A percentile compares a stretch with the other conserved stretches of the same genome.
Evolutionary conservation across 108 stramenopile genomes (phyloP).

Genomic region (Licmophora abbreviata): DNA sequence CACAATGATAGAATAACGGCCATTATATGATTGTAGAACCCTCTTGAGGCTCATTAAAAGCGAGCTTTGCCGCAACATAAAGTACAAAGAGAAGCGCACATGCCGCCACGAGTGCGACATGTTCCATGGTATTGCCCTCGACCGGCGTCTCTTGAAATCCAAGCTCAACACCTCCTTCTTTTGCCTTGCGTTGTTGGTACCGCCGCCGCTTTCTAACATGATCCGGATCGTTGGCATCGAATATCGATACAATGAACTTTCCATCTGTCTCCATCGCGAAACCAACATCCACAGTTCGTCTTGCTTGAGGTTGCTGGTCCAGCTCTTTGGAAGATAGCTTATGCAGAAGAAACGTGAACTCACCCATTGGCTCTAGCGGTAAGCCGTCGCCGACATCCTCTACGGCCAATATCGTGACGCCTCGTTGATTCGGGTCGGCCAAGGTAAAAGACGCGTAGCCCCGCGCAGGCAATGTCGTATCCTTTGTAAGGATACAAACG

Average conservation of each 20-base stretch:
- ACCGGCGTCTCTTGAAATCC: not conserved
- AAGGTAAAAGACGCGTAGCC: conserved; percentile 54
- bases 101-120: conserved; percentile 14
- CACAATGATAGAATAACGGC: not conserved
- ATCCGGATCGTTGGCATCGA: conserved; percentile 70
- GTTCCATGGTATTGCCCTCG: conserved; percentile 16
- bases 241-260: conserved; percentile 61
- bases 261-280: conserved; percentile 60
- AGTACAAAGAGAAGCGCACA: conserved; percentile 16
- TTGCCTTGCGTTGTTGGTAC: conserved; percentile 26
- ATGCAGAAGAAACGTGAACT: conserved; percentile 67
- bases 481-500: conserved; percentile 48
- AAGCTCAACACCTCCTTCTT: conserved; percentile 1
- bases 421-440: conserved; percentile 44
- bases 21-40: conserved; percentile 2
- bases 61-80: conserved; percentile 29
- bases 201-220: conserved; percentile 46
- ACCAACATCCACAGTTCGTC: conserved; percentile 47
- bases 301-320: conserved; percentile 14
- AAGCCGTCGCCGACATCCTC: conserved; percentile 37
- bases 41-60: conserved; percentile 10
- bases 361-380: conserved; percentile 11
- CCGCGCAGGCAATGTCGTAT: conserved; percentile 51
- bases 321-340: conserved; percentile 23
- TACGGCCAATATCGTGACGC: conserved; percentile 64